Percentiles rank a stretch among this genome's conserved stretches.
Conservation (phyloP, 106 monocot species). For the Phalaenopsis equestris region DNA sequence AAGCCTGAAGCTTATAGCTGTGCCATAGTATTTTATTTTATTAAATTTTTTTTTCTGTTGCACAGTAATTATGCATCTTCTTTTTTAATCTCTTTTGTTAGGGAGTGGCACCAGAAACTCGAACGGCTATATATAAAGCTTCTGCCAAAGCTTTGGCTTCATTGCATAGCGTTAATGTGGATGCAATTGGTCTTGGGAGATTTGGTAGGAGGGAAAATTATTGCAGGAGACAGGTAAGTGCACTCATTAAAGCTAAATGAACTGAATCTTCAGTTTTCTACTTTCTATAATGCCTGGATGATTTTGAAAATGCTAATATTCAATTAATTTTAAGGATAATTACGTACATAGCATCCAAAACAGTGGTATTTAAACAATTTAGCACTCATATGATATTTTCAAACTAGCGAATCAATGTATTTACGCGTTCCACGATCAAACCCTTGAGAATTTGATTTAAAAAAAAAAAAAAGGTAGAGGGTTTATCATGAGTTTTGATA, state of each 20-base stretch:
- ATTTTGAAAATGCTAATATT: neutral
- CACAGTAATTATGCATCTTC: slow-evolving; percentile 2
- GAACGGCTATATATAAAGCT: slow-evolving; percentile 55
- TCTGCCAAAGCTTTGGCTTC: slow-evolving; percentile 70
- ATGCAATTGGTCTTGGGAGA: slow-evolving; percentile 59
- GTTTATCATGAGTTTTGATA: no score
- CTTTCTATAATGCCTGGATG: neutral
- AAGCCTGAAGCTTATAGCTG: neutral
- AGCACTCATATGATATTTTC: no score
- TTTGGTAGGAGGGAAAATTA: slow-evolving; percentile 91
- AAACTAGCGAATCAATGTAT: no score
- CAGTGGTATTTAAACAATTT: no score
- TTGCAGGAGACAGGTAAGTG: slow-evolving; percentile 84
- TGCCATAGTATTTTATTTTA: neutral
- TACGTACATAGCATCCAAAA: no score
- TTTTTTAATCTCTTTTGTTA: slow-evolving; percentile 20
- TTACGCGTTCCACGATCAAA: no score
- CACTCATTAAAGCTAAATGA: neutral
- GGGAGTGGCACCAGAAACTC: slow-evolving; percentile 61
- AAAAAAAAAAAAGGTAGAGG: no score
- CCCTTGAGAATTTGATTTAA: no score
- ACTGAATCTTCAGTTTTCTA: neutral
- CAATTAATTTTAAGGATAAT: neutral
- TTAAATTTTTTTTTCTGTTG: neutral
- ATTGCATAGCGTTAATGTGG: slow-evolving; percentile 81